phyloP scores from a whole-genome alignment of 371 early-diverging fungal genomes.

The Parasitella parasitica region DNA sequence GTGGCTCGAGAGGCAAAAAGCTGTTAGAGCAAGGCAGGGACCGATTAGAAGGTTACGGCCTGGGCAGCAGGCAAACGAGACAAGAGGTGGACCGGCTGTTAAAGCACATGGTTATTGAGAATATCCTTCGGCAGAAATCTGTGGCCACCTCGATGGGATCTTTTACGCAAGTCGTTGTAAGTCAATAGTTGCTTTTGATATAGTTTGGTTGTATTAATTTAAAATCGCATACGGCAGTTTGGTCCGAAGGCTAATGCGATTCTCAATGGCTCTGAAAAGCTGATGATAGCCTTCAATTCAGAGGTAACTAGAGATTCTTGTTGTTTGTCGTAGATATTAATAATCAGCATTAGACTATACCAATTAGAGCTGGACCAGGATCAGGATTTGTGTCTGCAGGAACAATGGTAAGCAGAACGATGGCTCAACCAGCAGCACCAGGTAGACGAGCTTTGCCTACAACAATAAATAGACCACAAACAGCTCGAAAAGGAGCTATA shows the following conservation, averaged over 20 bases:
- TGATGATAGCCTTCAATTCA: not conserved
- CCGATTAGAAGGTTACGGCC: conserved; percentile 57
- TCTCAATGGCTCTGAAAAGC: not conserved
- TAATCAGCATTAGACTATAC: too few species aligned
- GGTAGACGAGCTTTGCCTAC: not conserved
- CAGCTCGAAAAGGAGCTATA: not conserved
- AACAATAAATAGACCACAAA: not conserved
- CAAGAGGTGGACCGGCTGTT: conserved; percentile 15
- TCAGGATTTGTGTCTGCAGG: not conserved
- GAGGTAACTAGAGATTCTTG: too few species aligned
- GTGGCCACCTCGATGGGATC: conserved; percentile 18
- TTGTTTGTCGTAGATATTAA: too few species aligned
- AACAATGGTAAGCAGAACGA: not conserved
- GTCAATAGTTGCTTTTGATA: too few species aligned
- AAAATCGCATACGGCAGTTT: too few species aligned
- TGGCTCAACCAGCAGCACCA: not conserved
- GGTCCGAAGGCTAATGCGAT: too few species aligned
- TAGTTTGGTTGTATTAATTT: too few species aligned
- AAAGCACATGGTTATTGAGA: conserved; percentile 10
- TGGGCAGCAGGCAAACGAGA: conserved; percentile 44
- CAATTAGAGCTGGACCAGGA: too few species aligned
- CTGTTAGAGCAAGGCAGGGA: conserved; percentile 55
- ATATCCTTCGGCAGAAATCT: not conserved
- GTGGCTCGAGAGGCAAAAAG: conserved; percentile 66
- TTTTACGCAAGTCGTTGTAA: conserved; percentile 22